Evolutionary conservation across 345 rosid species (phyloP).

Genomic region (Linum lewisii): DNA sequence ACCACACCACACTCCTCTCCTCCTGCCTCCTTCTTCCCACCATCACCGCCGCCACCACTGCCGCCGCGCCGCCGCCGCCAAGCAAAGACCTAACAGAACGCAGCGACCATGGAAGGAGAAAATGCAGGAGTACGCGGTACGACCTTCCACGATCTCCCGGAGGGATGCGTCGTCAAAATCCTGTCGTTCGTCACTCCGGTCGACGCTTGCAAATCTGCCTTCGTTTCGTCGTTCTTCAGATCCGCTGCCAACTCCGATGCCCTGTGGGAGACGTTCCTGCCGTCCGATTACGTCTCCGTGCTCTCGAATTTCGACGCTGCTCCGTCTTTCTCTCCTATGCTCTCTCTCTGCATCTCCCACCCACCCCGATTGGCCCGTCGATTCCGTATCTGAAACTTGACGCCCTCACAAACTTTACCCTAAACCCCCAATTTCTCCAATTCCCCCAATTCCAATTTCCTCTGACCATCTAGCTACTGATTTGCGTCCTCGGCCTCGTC

Average conservation of each 20-base stretch:
- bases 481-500: slow-evolving; percentile 56
- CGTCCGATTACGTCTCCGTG: not conserved
- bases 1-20: too few relatives aligned
- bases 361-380: too few relatives aligned
- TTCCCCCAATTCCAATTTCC: too few relatives aligned
- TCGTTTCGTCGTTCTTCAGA: not conserved
- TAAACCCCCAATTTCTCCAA: too few relatives aligned
- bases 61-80: too few relatives aligned
- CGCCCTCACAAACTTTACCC: too few relatives aligned
- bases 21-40: too few relatives aligned
- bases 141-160: not conserved
- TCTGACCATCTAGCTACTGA: slow-evolving; percentile 21
- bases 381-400: too few relatives aligned
- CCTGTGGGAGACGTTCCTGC: not conserved
- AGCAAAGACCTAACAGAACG: not conserved
- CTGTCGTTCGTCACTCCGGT: not conserved
- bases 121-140: not conserved
- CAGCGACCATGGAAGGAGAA: not conserved
- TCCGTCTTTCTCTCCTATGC: not conserved
- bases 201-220: not conserved
- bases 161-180: not conserved
- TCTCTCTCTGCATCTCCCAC: too few relatives aligned
- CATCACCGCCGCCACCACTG: too few relatives aligned
- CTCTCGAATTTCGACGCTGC: not conserved
- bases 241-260: not conserved